Evolutionary conservation across 768 basidiomycete genomes (phyloP), one percentile per base, ranked within the genome.

Genomic region (Serendipita vermifera): DNA sequence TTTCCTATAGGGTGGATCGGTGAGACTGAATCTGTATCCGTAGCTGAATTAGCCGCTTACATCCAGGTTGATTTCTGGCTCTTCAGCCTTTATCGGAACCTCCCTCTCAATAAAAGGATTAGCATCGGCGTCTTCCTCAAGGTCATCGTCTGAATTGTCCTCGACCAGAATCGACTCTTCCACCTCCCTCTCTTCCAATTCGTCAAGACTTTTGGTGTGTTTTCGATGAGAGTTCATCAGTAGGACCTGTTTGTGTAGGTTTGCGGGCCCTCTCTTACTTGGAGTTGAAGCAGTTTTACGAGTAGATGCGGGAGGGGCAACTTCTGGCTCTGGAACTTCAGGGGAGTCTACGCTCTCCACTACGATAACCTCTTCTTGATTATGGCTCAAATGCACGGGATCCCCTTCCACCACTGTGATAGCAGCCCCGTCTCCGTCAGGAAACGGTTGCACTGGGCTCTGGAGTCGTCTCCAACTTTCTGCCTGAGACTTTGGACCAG

Each of bases 51-150:
- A n/a, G n/a, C n/a, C n/a, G n/a, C n/a, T n/a, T n/a, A n/a, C n/a
- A n/a, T n/a, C n/a, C n/a, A n/a, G n/a, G n/a, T n/a, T n/a, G n/a
- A n/a, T n/a, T n/a, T n/a, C n/a, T n/a, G n/a, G n/a, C n/a, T n/a
- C n/a, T n/a, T n/a, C n/a, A n/a, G n/a, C n/a, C n/a, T n/a, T n/a
- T n/a, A n/a, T n/a, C n/a, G n/a, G n/a, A n/a, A n/a, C n/a, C n/a
- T n/a, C n/a, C n/a, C n/a, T n/a, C n/a, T n/a, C n/a, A 7, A 51
- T 51, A 26, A 51, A 51, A 9, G 46, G 46, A 27, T 51, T 51
- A 22, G 46, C 5, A 5, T 9, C 24, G 11, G 46, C 46, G 22
- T 51, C 46, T 51, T 51, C 46, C 24, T 51, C 46, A 22, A 51
- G 17, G 5, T 51, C 46, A 24, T 51, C 27, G 2, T 55, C 33